phyloP scores from a whole-genome alignment of 441 rosid genomes.

The Rhodomyrtus psidioides region DNA sequence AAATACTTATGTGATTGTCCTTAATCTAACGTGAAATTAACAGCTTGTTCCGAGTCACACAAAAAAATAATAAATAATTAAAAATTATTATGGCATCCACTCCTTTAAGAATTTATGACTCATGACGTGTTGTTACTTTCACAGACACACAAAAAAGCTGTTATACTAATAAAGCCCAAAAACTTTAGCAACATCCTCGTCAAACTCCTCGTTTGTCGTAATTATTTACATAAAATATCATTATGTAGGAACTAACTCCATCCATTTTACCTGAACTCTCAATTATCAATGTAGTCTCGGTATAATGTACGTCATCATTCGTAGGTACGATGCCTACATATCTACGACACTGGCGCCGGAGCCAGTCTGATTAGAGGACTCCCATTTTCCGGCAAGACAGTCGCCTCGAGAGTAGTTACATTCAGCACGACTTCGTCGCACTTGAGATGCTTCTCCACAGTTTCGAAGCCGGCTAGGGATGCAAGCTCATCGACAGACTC shows the following conservation, averaged over 20 bases:
- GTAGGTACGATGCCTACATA: not conserved
- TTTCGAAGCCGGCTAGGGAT: slow-evolving; percentile 17
- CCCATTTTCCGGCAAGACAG: not conserved
- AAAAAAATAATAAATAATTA: too few relatives aligned
- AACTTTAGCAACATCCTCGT: not conserved
- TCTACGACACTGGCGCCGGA: not conserved
- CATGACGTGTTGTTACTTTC: too few relatives aligned
- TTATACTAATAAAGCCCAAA: too few relatives aligned
- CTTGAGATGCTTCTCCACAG: not conserved
- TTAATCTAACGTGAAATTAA: too few relatives aligned
- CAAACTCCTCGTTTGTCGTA: not conserved
- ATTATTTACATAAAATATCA: not conserved
- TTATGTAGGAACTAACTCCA: not conserved
- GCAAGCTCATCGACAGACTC: slow-evolving; percentile 22
- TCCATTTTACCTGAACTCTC: not conserved
- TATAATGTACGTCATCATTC: not conserved
- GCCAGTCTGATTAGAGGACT: not conserved
- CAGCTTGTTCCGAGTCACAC: too few relatives aligned
- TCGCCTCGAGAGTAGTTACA: not conserved
- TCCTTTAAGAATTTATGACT: too few relatives aligned
- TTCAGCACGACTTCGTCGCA: not conserved
- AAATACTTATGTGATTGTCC: too few relatives aligned
- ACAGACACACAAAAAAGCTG: too few relatives aligned
- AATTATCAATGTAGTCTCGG: not conserved
- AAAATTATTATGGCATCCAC: too few relatives aligned